A percentile compares a stretch with the other conserved stretches of the same genome.
Evolutionary conservation across 345 rosid species (phyloP).

Genomic region (Pseudoturritis turrita): DNA sequence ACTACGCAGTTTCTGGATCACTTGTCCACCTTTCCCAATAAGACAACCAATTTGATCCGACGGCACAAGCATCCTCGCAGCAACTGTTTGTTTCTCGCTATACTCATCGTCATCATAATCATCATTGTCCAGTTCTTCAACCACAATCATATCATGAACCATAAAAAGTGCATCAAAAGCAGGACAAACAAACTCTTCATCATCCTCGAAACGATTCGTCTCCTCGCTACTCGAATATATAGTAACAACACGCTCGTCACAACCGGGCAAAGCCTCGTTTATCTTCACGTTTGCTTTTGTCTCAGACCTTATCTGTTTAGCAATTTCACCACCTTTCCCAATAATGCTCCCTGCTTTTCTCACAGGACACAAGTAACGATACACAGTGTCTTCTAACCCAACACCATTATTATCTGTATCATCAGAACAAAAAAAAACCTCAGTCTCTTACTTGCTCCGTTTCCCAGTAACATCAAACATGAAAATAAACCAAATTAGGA

Average conservation of each 20-base stretch:
- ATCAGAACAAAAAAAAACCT: constrained; percentile 17
- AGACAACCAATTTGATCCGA: constrained; percentile 76
- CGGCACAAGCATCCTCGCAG: constrained; percentile 54
- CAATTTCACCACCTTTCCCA: constrained; percentile 66
- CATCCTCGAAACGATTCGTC: constrained; percentile 44
- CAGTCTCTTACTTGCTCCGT: constrained; percentile 36
- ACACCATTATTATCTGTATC: constrained; percentile 40
- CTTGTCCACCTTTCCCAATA: constrained; percentile 68
- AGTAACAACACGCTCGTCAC: constrained; percentile 61
- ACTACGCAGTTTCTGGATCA: constrained; percentile 49
- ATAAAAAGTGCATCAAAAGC: constrained; percentile 67
- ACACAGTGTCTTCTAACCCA: constrained; percentile 53
- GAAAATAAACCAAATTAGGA: constrained; percentile 16
- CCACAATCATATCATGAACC: constrained; percentile 51
- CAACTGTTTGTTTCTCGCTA: constrained; percentile 37
- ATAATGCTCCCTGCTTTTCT: constrained; percentile 60
- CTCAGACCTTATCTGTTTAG: constrained; percentile 54
- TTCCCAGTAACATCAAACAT: constrained; percentile 21
- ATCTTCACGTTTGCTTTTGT: constrained; percentile 53
- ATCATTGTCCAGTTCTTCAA: constrained; percentile 35
- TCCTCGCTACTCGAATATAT: constrained; percentile 55
- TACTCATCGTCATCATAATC: constrained; percentile 43
- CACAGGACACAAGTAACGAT: constrained; percentile 54
- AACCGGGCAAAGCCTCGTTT: constrained; percentile 45
- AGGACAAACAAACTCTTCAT: constrained; percentile 42